phyloP scores from a whole-genome alignment of 495 filamentous ascomycete species.

The Saxophila tyrrhenica region DNA sequence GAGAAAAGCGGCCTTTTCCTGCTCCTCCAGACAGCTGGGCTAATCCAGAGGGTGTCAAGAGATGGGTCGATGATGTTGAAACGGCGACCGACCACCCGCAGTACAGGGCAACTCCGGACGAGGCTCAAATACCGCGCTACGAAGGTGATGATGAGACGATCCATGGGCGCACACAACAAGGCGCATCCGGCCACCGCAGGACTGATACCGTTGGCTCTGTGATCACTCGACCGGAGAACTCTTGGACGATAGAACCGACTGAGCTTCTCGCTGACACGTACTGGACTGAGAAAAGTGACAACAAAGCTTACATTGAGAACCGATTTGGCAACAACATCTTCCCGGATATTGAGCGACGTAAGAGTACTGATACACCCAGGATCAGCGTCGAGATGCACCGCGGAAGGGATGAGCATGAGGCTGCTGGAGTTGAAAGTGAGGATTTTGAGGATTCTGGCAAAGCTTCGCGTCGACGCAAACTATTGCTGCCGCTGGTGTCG shows the following conservation, averaged over 20 bases:
- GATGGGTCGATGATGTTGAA: slow-evolving; percentile 64
- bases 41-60: slow-evolving; percentile 53
- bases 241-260: slow-evolving; percentile 66
- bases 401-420: slow-evolving; percentile 17
- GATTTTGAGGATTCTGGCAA: not conserved
- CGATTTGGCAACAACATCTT: slow-evolving; percentile 60
- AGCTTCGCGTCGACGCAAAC: not conserved
- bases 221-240: slow-evolving; percentile 27
- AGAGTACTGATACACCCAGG: slow-evolving; percentile 3
- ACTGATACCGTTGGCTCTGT: slow-evolving; percentile 11
- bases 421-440: slow-evolving; percentile 20
- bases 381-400: slow-evolving; percentile 6
- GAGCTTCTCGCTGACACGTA: slow-evolving; percentile 76
- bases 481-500: not conserved
- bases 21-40: slow-evolving; percentile 64
- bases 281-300: slow-evolving; percentile 68
- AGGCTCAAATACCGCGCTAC: slow-evolving; percentile 45
- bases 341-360: slow-evolving; percentile 33
- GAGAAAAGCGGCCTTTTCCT: slow-evolving; percentile 59
- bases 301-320: slow-evolving; percentile 67
- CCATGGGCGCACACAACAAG: slow-evolving; percentile 1
- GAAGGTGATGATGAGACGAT: slow-evolving; percentile 28
- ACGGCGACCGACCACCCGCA: slow-evolving; percentile 33
- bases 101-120: slow-evolving; percentile 31
- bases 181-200: slow-evolving; percentile 10